Conservation (phyloP, 768 basidiomycete genomes). For the Lentinula lateritia region DNA sequence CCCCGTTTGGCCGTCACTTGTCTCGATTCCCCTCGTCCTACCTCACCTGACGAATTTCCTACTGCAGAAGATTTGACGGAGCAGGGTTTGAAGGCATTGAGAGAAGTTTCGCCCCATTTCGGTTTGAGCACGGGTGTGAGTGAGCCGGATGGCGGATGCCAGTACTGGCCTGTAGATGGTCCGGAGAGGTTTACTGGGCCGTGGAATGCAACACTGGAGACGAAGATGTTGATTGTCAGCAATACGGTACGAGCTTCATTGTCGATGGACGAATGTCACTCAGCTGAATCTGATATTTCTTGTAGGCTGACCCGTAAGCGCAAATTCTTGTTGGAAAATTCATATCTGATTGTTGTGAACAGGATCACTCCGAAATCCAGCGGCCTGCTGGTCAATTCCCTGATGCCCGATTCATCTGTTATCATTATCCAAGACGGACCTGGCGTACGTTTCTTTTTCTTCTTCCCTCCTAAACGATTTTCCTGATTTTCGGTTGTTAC, state of each 20-base stretch:
- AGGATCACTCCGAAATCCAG: conserved; percentile 19
- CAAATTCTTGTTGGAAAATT: background rate
- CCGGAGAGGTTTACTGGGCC: conserved; percentile 21
- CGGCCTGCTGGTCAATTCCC: conserved; percentile 15
- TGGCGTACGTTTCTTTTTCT: background rate
- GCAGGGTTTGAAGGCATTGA: conserved; percentile 6
- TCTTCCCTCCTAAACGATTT: background rate
- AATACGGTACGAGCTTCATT: conserved; percentile 17
- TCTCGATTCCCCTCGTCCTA: conserved; percentile 15
- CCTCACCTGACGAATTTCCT: background rate
- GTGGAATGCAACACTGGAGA: conserved; percentile 21
- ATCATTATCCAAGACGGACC: conserved; percentile 17
- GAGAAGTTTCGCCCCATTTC: conserved; percentile 17
- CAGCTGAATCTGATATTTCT: background rate
- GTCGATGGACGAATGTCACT: background rate
- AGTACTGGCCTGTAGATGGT: conserved; percentile 17
- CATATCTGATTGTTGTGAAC: background rate
- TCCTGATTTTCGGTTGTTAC: background rate
- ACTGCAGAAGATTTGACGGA: conserved; percentile 11
- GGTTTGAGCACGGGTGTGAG: conserved; percentile 13
- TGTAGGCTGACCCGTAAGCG: conserved; percentile 8
- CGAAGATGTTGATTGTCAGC: conserved; percentile 22
- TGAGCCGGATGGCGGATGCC: conserved; percentile 19
- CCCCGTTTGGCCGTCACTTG: conserved; percentile 17
- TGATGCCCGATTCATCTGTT: conserved; percentile 18